These are phyloP conservation scores for Fusarium verticillioides DNA, from an alignment of 2,329 filamentous ascomycete species.

Conservation along the genomic window DNA sequence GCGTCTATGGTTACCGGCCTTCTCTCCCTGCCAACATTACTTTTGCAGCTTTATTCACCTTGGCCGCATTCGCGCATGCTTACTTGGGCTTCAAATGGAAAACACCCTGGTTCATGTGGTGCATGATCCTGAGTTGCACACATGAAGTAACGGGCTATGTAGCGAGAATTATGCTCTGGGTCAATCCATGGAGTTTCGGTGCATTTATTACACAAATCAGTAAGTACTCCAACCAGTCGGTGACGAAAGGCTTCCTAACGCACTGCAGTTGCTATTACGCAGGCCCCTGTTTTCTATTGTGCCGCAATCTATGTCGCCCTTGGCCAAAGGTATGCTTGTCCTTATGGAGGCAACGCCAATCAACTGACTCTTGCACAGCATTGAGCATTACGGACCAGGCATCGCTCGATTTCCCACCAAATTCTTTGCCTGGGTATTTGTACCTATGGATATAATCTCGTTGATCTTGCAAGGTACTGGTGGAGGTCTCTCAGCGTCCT, in stretches of 20 bases:
- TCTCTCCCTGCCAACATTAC: constrained; percentile 51
- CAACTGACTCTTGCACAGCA: constrained; percentile 25
- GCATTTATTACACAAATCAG: constrained; percentile 70
- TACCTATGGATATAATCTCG: constrained; percentile 61
- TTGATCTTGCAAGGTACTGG: constrained; percentile 63
- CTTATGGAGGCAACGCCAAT: accelerated
- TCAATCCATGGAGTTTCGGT: constrained; percentile 64
- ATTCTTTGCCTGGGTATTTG: constrained; percentile 53
- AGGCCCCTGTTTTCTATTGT: constrained; percentile 51
- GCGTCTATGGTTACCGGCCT: constrained; percentile 57
- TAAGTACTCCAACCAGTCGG: background rate
- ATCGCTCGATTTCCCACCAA: constrained; percentile 50
- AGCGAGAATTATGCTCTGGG: constrained; percentile 63
- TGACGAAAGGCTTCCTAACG: background rate
- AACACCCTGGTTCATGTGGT: constrained; percentile 54
- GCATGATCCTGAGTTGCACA: constrained; percentile 62
- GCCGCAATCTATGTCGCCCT: constrained; percentile 46
- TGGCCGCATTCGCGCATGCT: constrained; percentile 56
- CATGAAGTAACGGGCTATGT: constrained; percentile 68
- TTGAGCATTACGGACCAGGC: constrained; percentile 46
- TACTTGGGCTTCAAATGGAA: constrained; percentile 53
- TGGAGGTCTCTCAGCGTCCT: constrained; percentile 55
- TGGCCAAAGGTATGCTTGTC: constrained; percentile 8
- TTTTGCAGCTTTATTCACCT: constrained; percentile 55
- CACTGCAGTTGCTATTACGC: constrained; percentile 56